A percentile compares a stretch with the other conserved stretches of the same genome.
phyloP scores from a whole-genome alignment of 2,329 filamentous ascomycete genomes.

The Chaetoscypha palmicola region DNA sequence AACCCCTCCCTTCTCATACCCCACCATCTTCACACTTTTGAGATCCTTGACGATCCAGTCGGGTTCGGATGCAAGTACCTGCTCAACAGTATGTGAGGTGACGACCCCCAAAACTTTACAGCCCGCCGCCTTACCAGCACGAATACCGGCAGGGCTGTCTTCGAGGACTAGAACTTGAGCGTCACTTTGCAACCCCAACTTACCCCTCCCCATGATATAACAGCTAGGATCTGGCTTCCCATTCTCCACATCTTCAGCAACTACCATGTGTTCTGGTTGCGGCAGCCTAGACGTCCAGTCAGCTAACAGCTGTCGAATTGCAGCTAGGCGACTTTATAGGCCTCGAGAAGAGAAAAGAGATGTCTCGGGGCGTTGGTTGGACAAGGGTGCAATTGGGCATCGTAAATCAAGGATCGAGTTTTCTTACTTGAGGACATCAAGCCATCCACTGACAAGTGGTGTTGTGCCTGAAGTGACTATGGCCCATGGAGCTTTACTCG shows the following conservation, averaged over 20 bases:
- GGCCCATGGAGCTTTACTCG: slow-evolving; percentile 57
- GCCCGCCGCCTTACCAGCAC: slow-evolving; percentile 63
- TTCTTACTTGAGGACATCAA: slow-evolving; percentile 57
- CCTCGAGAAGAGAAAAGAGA: too few species aligned
- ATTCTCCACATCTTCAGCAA: slow-evolving; percentile 66
- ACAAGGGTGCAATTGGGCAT: too few species aligned
- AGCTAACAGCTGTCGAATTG: too few species aligned
- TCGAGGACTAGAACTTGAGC: slow-evolving; percentile 54
- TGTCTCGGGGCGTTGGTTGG: too few species aligned
- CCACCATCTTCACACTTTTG: slow-evolving; percentile 50
- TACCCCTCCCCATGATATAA: slow-evolving; percentile 61
- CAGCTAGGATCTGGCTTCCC: slow-evolving; percentile 74
- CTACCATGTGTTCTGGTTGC: slow-evolving; percentile 58
- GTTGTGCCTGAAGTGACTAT: slow-evolving; percentile 73
- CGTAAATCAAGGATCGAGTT: too few species aligned
- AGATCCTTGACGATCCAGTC: slow-evolving; percentile 65
- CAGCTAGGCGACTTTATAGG: too few species aligned
- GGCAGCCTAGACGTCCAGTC: too few species aligned
- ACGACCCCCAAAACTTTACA: slow-evolving; percentile 60
- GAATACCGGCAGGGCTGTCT: slow-evolving; percentile 62
- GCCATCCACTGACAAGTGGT: slow-evolving; percentile 65
- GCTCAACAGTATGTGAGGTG: slow-evolving; percentile 56
- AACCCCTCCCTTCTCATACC: slow-evolving; percentile 34
- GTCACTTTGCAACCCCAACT: slow-evolving; percentile 41
- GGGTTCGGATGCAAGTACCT: slow-evolving; percentile 55